phyloP scores from a whole-genome alignment of 2,329 filamentous ascomycete species.

The Xylariaceae sp. region DNA sequence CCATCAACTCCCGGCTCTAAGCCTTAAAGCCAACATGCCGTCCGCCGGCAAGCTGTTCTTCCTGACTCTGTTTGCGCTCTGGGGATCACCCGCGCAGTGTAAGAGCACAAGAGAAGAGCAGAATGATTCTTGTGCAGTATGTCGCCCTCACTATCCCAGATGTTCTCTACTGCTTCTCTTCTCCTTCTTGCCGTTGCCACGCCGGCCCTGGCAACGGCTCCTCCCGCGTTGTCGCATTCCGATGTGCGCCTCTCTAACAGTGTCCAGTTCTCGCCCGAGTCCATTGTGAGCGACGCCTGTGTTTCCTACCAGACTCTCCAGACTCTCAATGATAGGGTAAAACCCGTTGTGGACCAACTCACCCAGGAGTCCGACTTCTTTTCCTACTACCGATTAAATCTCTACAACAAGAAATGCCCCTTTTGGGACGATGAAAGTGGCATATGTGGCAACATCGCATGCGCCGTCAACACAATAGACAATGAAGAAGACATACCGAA shows the following conservation, averaged over 20 bases:
- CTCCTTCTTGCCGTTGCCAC: constrained; percentile 21
- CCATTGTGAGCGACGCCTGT: constrained; percentile 90
- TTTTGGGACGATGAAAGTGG: constrained; percentile 93
- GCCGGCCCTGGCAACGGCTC: constrained; percentile 20
- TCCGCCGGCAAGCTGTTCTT: constrained; percentile 51
- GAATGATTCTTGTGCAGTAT: constrained; percentile 49
- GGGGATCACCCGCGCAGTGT: constrained; percentile 45
- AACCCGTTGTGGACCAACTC: constrained; percentile 72
- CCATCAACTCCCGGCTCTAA: constrained; percentile 7
- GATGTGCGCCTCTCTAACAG: constrained; percentile 38
- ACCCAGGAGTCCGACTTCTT: constrained; percentile 94
- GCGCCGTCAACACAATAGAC: constrained; percentile 89
- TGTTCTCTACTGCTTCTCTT: constrained; percentile 21
- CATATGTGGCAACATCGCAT: constrained; percentile 96
- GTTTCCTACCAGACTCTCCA: constrained; percentile 91
- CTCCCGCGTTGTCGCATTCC: constrained; percentile 18
- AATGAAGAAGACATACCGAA: constrained; percentile 90
- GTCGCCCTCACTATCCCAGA: constrained; percentile 30
- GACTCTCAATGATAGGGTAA: constrained; percentile 69
- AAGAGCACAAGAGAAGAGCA: constrained; percentile 33
- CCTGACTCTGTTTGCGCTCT: constrained; percentile 52
- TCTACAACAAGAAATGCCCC: constrained; percentile 90
- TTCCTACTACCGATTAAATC: constrained; percentile 90
- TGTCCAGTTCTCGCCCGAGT: constrained; percentile 73
- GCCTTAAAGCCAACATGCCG: constrained; percentile 40